phyloP scores from a whole-genome alignment of 371 early-diverging fungal species.

The Mucor plumbeus region DNA sequence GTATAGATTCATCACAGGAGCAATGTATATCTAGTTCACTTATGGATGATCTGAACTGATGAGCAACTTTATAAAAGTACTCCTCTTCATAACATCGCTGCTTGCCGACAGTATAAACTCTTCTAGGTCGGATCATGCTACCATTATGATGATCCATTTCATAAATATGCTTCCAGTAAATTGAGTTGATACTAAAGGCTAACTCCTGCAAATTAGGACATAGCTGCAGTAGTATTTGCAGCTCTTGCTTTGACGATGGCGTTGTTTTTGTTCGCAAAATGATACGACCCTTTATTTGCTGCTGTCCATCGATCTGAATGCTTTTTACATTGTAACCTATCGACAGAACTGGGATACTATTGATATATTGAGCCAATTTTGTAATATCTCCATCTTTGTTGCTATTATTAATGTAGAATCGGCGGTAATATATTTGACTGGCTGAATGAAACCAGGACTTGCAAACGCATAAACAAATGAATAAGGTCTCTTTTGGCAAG shows the following conservation, averaged over 20 bases:
- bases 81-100: neutral
- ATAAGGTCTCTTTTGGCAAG: neutral
- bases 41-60: neutral
- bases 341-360: neutral
- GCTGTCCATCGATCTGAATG: neutral
- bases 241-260: neutral
- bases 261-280: neutral
- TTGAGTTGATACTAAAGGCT: neutral
- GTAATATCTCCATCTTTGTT: neutral
- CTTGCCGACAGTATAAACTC: neutral
- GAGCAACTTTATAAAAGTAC: slow-evolving; percentile 9
- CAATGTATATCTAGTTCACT: neutral
- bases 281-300: neutral
- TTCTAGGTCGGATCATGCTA: neutral
- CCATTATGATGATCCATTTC: neutral
- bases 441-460: neutral
- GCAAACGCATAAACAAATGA: slow-evolving; percentile 1
- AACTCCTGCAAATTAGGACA: neutral
- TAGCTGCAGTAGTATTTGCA: neutral
- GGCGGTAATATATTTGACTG: neutral
- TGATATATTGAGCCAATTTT: neutral
- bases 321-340: neutral
- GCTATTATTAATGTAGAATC: neutral
- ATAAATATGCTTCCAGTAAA: slow-evolving; percentile 2
- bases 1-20: slow-evolving; percentile 5